phyloP scores from a whole-genome alignment of 306 rosid genomes.

The Castanopsis chinensis region DNA sequence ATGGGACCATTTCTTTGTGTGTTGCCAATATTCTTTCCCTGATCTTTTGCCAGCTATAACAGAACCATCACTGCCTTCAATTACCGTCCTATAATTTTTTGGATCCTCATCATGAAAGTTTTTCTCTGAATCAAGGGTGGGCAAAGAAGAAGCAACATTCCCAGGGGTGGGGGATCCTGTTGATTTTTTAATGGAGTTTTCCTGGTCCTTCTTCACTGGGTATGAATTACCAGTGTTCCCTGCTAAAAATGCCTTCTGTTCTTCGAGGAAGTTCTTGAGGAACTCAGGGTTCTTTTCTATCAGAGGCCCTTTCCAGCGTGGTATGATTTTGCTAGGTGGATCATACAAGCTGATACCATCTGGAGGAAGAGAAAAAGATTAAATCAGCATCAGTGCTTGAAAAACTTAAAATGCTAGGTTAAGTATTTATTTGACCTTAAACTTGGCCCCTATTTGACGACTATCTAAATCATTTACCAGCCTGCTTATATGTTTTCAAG shows the following conservation, averaged over 20 bases:
- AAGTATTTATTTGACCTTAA: neutral
- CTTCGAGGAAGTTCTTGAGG: constrained; percentile 54
- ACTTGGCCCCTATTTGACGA: neutral
- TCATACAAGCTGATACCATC: constrained; percentile 91
- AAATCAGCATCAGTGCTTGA: constrained; percentile 24
- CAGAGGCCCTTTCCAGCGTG: constrained; percentile 85
- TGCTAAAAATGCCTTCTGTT: constrained; percentile 40
- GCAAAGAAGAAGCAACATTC: constrained; percentile 26
- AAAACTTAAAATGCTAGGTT: constrained; percentile 11
- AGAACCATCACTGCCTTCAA: constrained; percentile 95
- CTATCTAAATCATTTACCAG: neutral
- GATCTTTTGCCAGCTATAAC: constrained; percentile 72
- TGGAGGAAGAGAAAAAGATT: constrained; percentile 26
- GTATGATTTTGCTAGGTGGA: constrained; percentile 82
- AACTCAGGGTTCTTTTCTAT: constrained; percentile 70
- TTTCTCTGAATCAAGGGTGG: constrained; percentile 28
- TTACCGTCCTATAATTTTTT: constrained; percentile 49
- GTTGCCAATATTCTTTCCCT: constrained; percentile 97
- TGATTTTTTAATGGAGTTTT: constrained; percentile 34
- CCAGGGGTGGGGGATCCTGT: constrained; percentile 36
- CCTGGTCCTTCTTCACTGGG: constrained; percentile 45
- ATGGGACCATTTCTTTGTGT: constrained; percentile 92
- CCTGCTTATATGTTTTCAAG: constrained; percentile 5
- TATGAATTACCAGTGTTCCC: constrained; percentile 20
- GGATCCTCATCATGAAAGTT: constrained; percentile 13